phyloP scores from a whole-genome alignment of 2,329 filamentous ascomycete species.

The Aureobasidium pullulans region DNA sequence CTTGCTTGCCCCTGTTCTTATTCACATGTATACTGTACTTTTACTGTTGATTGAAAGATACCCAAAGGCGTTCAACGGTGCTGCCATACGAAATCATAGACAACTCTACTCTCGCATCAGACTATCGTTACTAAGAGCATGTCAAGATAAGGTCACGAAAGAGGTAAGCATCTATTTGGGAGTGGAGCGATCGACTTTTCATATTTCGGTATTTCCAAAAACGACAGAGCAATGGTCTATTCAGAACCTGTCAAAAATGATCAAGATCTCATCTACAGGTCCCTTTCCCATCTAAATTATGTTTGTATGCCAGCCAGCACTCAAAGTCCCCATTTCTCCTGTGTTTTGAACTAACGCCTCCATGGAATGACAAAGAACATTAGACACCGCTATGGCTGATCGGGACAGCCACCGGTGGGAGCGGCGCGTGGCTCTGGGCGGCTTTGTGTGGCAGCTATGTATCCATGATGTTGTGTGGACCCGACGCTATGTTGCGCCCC shows the following conservation, averaged over 20 bases:
- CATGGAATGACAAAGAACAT: not conserved
- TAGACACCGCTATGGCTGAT: not conserved
- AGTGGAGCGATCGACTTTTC: not conserved
- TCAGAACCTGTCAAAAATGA: not conserved
- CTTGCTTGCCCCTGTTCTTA: too few relatives aligned
- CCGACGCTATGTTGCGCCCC: not conserved
- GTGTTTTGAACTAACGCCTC: not conserved
- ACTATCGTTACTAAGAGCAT: not conserved
- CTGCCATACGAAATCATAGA: not conserved
- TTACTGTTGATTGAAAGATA: conserved; percentile 9
- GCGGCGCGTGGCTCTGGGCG: not conserved
- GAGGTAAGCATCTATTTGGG: not conserved
- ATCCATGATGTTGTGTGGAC: not conserved
- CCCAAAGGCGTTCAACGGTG: conserved; percentile 1
- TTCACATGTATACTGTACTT: not conserved
- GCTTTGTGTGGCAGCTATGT: not conserved
- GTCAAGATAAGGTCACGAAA: not conserved
- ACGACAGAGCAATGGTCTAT: conserved; percentile 6
- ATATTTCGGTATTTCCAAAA: conserved; percentile 6
- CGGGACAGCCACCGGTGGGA: not conserved
- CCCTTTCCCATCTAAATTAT: conserved; percentile 7
- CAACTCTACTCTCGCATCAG: not conserved
- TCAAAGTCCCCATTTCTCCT: not conserved
- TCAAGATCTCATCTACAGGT: not conserved
- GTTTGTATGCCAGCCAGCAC: not conserved